These are phyloP conservation scores for Massarina eburnea DNA, from an alignment of 2,329 filamentous ascomycete species.

Conservation along the genomic window DNA sequence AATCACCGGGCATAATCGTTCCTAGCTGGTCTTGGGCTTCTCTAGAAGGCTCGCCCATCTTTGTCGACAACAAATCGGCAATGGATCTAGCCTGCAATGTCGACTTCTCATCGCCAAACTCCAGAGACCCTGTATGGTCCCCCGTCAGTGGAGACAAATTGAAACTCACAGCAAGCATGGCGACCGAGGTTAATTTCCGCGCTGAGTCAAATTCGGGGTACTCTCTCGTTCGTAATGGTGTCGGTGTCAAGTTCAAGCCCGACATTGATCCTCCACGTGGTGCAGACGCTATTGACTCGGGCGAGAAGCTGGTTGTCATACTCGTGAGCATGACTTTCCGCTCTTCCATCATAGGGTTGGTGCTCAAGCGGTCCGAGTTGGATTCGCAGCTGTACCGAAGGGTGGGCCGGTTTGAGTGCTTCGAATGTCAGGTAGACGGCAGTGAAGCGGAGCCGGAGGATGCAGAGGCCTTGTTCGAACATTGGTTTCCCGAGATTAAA, in stretches of 20 bases:
- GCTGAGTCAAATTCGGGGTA: constrained; percentile 19
- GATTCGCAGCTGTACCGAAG: constrained; percentile 26
- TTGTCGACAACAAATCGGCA: constrained; percentile 38
- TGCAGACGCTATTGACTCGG: constrained; percentile 27
- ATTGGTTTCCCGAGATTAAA: constrained; percentile 41
- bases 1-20: constrained; percentile 19
- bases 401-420: constrained; percentile 41
- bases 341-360: constrained; percentile 36
- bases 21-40: constrained; percentile 43
- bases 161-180: constrained; percentile 38
- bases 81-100: constrained; percentile 40
- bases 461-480: constrained; percentile 36
- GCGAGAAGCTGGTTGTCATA: constrained; percentile 35
- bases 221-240: constrained; percentile 26
- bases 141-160: constrained; percentile 31
- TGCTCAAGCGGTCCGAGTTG: constrained; percentile 25
- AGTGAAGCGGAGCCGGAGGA: constrained; percentile 36
- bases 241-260: constrained; percentile 36
- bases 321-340: constrained; percentile 42
- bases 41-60: constrained; percentile 37
- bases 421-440: constrained; percentile 32
- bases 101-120: constrained; percentile 22
- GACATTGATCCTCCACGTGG: constrained; percentile 30
- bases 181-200: constrained; percentile 31
- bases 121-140: constrained; percentile 26